phyloP scores from a whole-genome alignment of 768 basidiomycete species.

The Leccinum broughii region DNA sequence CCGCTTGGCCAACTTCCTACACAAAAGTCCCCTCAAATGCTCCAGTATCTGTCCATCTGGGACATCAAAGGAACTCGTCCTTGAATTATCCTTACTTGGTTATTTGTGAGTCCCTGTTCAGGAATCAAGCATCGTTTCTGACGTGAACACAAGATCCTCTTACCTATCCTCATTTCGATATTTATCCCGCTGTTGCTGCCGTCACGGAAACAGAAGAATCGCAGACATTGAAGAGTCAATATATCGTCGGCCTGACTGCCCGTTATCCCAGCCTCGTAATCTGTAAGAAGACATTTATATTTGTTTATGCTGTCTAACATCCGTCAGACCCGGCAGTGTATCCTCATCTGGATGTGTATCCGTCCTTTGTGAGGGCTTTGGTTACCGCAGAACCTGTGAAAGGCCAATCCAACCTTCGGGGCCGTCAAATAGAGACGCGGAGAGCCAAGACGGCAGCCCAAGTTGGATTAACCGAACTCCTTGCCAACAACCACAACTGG shows the following conservation, averaged over 20 bases:
- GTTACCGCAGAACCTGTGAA: background rate
- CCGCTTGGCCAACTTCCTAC: slow-evolving; percentile 18
- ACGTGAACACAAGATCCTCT: slow-evolving; percentile 38
- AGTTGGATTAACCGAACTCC: slow-evolving; percentile 20
- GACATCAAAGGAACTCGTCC: slow-evolving; percentile 7
- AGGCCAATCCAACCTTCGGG: slow-evolving; percentile 6
- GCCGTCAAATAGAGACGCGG: slow-evolving; percentile 18
- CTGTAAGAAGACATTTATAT: slow-evolving; percentile 28
- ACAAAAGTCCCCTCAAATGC: background rate
- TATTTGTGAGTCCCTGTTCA: slow-evolving; percentile 27
- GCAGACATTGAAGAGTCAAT: background rate
- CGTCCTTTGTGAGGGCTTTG: slow-evolving; percentile 1
- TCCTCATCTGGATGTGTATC: slow-evolving; percentile 25
- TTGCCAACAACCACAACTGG: slow-evolving; percentile 20
- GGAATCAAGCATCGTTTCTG: slow-evolving; percentile 3
- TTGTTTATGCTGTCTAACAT: slow-evolving; percentile 6
- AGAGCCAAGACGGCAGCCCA: slow-evolving; percentile 22
- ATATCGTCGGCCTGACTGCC: slow-evolving; percentile 9
- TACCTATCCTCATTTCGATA: slow-evolving; percentile 41
- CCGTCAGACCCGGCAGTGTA: slow-evolving; percentile 24
- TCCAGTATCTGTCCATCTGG: background rate
- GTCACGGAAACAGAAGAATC: background rate
- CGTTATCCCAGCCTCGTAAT: slow-evolving; percentile 38
- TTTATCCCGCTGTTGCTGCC: slow-evolving; percentile 35
- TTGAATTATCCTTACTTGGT: slow-evolving; percentile 26